Evolutionary conservation across 495 filamentous ascomycete species (phyloP), one percentile per base, ranked within the genome.

Genomic region (Bathelium albidoporum): DNA sequence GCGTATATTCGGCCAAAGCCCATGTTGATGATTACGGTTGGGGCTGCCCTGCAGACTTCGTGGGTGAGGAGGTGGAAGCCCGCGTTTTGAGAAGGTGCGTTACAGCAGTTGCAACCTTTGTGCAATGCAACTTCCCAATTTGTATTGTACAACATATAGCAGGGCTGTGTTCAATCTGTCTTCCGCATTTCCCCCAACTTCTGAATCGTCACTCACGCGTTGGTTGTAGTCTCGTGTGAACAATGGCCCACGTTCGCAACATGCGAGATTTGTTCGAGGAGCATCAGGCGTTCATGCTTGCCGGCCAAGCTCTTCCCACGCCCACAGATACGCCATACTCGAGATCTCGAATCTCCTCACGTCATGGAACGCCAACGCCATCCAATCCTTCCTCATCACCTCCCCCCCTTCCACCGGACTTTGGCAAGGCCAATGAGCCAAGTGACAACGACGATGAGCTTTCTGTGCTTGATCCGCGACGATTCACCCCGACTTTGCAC

Each of bases 401-500:
- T 20, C 81, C 73, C 16, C 86, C 24, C 79, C 80, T 60, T 45
- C 76, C 84, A 20, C 83, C 82, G 22, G 76, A 77, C 22, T 78
- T 81, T 1, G 75, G 78, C 63, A 63, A 65, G 69, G 69, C 62
- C 73, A 76, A 70, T 72, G 67, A 73, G 60, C 43, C 66, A 65
- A 41, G 64, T 64, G 73, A 75, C 12, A 83, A 81, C 64, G 87
- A 92, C 61, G 88, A 95, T 61, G 85, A 78, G 63, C 82, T 92
- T 53, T 89, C 89, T 22, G 83, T 89, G 20, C 78, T 96, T 24
- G 93, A 97, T 70, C 89, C 94, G 5, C 85, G 91, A 59, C 82
- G 93, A 22, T 96, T 99, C 69, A 97, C 94, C 4, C 94, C 94
- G 2, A 97, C 91, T 1, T 80, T 97, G 22, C 95, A 97, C 76